Base-by-base conservation (phyloP, 129 eudicot species). In the Flaveria linearis region DNA sequence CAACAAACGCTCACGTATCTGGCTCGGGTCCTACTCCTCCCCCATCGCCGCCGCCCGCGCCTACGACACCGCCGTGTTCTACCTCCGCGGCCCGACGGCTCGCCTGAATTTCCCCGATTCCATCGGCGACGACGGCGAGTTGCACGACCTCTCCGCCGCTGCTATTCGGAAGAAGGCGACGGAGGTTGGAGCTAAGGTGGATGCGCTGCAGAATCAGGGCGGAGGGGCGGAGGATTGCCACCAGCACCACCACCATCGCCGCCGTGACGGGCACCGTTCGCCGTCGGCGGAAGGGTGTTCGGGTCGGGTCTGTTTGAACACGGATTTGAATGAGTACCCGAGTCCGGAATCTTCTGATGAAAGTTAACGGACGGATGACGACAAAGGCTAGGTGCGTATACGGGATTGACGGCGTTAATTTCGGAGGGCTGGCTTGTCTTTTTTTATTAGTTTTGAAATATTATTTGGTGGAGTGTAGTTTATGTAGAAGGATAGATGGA, bases 301-400 rank as follows among this genome's bases (percentile, higher is more conserved):
- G 42, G 68, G 68, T 62, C 68, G 68, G 68, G 68, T 62, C 6
- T 62, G 68, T 28, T 26, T 62, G 18, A 28, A 62, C n/a, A 26
- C 68, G 43, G 68, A 62, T 13, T 62, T 62, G 18, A 62, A 62
- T 14, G 68, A 62, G 20, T 62, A 62, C 68, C 68, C 68, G 68
- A 62, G 20, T 62, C 68, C 68, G 18, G 68, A 62, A 62, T 25
- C 43, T 26, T 26, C 68, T 1, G 68, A 62, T 5, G 68, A 62
- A 20, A 28, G 5, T 4, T 62, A 14, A 62, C 18, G 68, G n/a
- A 26, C 9, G 9, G 62, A 9, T 52, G 17, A 60, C 66, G 66
- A 60, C 66, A 60, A 57, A 23, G 66, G 66, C 14, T 23, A 16
- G 1, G 25, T 25, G 39, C 25, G 25, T 10, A 60, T 25, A 60